phyloP scores from a whole-genome alignment of 225 moss, liverwort and hornwort genomes.

The Bryum argenteum region DNA sequence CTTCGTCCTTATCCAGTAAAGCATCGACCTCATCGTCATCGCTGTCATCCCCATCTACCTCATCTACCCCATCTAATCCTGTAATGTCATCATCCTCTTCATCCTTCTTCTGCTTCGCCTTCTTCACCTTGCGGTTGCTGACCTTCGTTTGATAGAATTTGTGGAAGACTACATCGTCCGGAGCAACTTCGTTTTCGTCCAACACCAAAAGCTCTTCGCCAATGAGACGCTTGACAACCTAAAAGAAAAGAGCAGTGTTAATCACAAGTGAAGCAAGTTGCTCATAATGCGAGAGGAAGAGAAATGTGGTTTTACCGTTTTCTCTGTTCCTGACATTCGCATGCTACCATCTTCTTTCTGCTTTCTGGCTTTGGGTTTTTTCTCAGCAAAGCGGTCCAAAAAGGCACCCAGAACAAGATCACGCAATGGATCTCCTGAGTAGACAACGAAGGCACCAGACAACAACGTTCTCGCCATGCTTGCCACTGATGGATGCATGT shows the following conservation, averaged over 20 bases:
- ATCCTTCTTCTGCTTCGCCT: slow-evolving; percentile 60
- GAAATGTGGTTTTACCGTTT: slow-evolving; percentile 53
- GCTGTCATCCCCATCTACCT: slow-evolving; percentile 57
- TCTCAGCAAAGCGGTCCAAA: slow-evolving; percentile 91
- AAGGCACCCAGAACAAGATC: slow-evolving; percentile 90
- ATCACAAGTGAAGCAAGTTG: not conserved
- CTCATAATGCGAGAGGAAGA: not conserved
- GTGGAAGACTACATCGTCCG: slow-evolving; percentile 93
- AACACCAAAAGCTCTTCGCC: slow-evolving; percentile 80
- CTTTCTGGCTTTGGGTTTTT: slow-evolving; percentile 80
- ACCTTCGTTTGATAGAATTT: slow-evolving; percentile 84
- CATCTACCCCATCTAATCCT: slow-evolving; percentile 67
- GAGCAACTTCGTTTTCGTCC: slow-evolving; percentile 89
- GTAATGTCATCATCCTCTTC: slow-evolving; percentile 71
- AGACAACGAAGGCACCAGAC: slow-evolving; percentile 84
- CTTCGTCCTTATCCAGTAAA: slow-evolving; percentile 56
- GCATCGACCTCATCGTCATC: slow-evolving; percentile 77
- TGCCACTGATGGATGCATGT: slow-evolving; percentile 94
- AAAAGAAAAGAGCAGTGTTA: slow-evolving; percentile 24
- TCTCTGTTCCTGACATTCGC: slow-evolving; percentile 68
- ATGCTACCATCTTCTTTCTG: slow-evolving; percentile 65
- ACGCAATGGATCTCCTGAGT: slow-evolving; percentile 82
- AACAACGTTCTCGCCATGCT: slow-evolving; percentile 92
- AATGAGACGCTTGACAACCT: slow-evolving; percentile 59
- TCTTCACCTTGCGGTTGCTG: slow-evolving; percentile 54